A percentile compares a stretch with the other conserved stretches of the same genome.
These are phyloP conservation scores for Rhizopogon vulgaris DNA, from an alignment of 768 basidiomycete genomes.

Conservation along the genomic window DNA sequence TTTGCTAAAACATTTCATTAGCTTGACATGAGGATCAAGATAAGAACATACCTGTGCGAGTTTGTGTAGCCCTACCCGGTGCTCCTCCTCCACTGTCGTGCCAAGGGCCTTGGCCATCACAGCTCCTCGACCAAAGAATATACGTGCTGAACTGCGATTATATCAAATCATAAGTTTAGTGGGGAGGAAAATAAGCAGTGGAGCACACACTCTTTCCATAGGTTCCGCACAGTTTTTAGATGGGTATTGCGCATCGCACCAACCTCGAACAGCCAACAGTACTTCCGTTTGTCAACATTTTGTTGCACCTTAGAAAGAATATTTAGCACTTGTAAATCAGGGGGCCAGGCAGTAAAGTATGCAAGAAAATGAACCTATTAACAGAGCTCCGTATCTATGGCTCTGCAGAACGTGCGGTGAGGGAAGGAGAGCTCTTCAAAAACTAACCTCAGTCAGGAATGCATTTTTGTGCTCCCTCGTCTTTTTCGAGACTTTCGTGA, in stretches of 20 bases:
- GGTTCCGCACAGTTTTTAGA: conserved; percentile 85
- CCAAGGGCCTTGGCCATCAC: conserved; percentile 98
- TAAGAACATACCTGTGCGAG: conserved; percentile 60
- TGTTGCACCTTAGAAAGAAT: conserved; percentile 57
- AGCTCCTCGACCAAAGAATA: conserved; percentile 81
- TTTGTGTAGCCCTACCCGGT: conserved; percentile 68
- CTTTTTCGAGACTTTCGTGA: conserved; percentile 94
- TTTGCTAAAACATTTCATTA: conserved; percentile 47
- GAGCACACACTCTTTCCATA: conserved; percentile 82
- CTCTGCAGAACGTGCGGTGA: not conserved
- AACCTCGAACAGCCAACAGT: conserved; percentile 94
- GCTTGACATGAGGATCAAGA: not conserved
- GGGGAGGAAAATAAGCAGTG: not conserved
- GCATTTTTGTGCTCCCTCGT: conserved; percentile 85
- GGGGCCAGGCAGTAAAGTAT: not conserved
- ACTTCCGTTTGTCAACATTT: conserved; percentile 84
- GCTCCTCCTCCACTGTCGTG: conserved; percentile 80
- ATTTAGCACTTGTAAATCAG: conserved; percentile 1
- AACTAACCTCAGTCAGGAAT: conserved; percentile 69
- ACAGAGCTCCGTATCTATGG: no score
- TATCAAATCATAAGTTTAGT: conserved; percentile 4
- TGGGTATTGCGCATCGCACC: conserved; percentile 94
- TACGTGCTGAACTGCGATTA: conserved; percentile 65
- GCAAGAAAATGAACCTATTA: not conserved
- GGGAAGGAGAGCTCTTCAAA: not conserved